Evolutionary conservation across 1,284 basidiomycete species (phyloP), one percentile per base, ranked within the genome.

Genomic region (Moesziomyces parantarcticus): DNA sequence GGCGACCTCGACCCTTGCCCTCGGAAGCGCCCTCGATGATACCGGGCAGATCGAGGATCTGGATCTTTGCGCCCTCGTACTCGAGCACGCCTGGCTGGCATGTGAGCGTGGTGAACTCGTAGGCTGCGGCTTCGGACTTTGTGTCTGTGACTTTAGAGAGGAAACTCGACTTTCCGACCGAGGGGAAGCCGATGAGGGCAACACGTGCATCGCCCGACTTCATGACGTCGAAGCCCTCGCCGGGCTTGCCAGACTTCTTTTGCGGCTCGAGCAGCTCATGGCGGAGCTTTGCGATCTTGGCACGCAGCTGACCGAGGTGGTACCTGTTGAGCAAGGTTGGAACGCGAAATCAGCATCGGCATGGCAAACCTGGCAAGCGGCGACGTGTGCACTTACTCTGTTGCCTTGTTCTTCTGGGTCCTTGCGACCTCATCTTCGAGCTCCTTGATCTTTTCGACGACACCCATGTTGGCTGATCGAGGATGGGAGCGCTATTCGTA

Each of bases 31-130:
- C 96, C 85, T 98, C 95, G 22, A 98, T 94, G 81, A 99, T 99
- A 85, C 96, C 96, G 2, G 96, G 96, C 58, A 99, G 86, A 89
- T 99, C 96, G 47, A 99, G 61, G 47, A 80, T 65, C 61, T 68
- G 70, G 23, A 79, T 78, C 44, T 64, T 68, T 9, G 70, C 62
- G 18, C 84, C 21, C 95, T 96, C 63, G 52, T 76, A 72, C 36
- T 76, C 70, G 22, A 72, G 61, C 42, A 78, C 76, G 53, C 77
- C 77, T 20, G 70, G 70, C 39, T 68, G 64, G 44, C 64, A 68
- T 39, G 94, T 94, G 39, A 95, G 87, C 3, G 93, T 96, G 1
- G 94, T 97, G 85, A 97, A 98, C 83, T 97, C 95, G 83, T 99
- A 98, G 10, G 94, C 92, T 11, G 95, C 96, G 0, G 92, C 87